These are phyloP conservation scores for Gossypium schwendimanii DNA, from an alignment of 441 rosid species.

Conservation along the genomic window DNA sequence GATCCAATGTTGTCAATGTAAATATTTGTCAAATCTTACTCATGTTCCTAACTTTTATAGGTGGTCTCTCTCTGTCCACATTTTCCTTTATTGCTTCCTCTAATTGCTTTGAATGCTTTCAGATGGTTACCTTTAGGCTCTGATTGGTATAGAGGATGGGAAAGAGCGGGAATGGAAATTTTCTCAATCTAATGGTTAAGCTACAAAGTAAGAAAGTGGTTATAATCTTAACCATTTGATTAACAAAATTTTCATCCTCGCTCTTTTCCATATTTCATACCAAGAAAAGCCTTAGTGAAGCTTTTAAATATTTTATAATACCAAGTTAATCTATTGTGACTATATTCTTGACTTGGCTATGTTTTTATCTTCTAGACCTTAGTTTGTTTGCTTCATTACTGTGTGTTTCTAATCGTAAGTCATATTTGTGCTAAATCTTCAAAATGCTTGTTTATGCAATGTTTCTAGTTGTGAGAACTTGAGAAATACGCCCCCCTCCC, in stretches of 20 bases:
- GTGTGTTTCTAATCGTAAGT: not conserved
- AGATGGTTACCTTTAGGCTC: not conserved
- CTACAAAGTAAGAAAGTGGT: too few species aligned
- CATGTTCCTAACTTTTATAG: not conserved
- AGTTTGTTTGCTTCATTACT: not conserved
- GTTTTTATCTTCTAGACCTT: not conserved
- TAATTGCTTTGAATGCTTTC: not conserved
- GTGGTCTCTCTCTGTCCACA: not conserved
- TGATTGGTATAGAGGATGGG: too few species aligned
- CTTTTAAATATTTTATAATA: not conserved
- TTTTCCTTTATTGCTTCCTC: not conserved
- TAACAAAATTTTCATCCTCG: too few species aligned
- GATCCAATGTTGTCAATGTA: not conserved
- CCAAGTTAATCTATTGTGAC: not conserved
- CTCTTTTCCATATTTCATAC: too few species aligned
- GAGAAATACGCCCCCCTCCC: not conserved
- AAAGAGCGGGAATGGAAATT: too few species aligned
- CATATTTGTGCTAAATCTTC: not conserved
- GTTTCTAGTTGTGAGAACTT: not conserved
- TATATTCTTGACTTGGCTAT: not conserved
- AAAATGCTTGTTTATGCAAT: not conserved
- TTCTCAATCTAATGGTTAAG: too few species aligned
- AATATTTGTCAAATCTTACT: not conserved
- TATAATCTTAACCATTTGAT: too few species aligned
- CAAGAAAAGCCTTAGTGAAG: not conserved